phyloP scores from a whole-genome alignment of 1,284 basidiomycete genomes.

The Sanghuangporus weigelae region DNA sequence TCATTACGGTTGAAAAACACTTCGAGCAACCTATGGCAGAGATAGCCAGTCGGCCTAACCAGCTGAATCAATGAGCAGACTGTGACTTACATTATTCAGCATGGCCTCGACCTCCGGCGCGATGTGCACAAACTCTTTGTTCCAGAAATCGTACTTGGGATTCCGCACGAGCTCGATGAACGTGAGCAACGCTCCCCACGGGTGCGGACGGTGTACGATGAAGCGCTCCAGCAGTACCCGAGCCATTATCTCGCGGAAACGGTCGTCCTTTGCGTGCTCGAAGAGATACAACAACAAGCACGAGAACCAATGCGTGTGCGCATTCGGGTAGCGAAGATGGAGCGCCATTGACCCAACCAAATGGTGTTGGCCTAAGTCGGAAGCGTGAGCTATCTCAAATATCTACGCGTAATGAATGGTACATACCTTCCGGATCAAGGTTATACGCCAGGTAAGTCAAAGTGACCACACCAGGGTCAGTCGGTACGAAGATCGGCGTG shows the following conservation, averaged over 20 bases:
- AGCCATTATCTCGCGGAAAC: constrained; percentile 86
- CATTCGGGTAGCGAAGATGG: constrained; percentile 93
- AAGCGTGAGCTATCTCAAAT: neutral
- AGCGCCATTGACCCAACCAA: constrained; percentile 86
- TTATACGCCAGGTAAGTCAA: constrained; percentile 79
- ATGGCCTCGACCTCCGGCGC: constrained; percentile 78
- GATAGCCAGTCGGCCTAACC: neutral
- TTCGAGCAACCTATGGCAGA: constrained; percentile 56
- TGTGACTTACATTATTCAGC: constrained; percentile 65
- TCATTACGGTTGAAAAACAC: constrained; percentile 50
- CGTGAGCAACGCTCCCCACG: constrained; percentile 93
- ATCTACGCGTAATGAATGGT: constrained; percentile 3
- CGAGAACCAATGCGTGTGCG: constrained; percentile 97
- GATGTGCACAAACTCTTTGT: constrained; percentile 74
- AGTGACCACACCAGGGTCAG: constrained; percentile 78
- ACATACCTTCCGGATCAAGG: constrained; percentile 85
- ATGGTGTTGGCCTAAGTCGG: constrained; percentile 78
- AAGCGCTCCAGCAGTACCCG: constrained; percentile 91
- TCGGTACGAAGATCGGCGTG: constrained; percentile 71
- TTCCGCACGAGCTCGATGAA: constrained; percentile 90
- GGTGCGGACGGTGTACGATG: constrained; percentile 91
- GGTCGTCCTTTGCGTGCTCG: constrained; percentile 64
- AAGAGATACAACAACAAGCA: constrained; percentile 87
- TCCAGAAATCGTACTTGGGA: constrained; percentile 83
- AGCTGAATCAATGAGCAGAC: constrained; percentile 5